Evolutionary conservation across 345 rosid species (phyloP).

Genomic region (Garcia nutans): DNA sequence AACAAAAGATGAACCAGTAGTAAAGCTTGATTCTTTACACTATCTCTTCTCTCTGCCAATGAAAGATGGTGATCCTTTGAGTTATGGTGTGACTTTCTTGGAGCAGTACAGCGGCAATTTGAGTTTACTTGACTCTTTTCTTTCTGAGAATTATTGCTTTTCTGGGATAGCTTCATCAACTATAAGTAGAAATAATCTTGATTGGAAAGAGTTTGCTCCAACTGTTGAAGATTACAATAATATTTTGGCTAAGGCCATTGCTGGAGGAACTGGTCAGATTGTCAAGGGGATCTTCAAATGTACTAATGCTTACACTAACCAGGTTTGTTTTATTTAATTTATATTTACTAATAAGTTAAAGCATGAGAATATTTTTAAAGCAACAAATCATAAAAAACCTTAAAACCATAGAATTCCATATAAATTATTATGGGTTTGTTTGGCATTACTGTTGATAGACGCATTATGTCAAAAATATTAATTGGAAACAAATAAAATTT

Average conservation of each 20-base stretch:
- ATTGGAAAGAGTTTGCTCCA: slow-evolving; percentile 89
- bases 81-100: slow-evolving; percentile 75
- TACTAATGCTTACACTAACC: slow-evolving; percentile 75
- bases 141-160: slow-evolving; percentile 67
- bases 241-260: slow-evolving; percentile 77
- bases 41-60: slow-evolving; percentile 82
- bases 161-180: slow-evolving; percentile 36
- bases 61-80: slow-evolving; percentile 68
- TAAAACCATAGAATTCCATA: too few species aligned
- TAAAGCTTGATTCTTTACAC: slow-evolving; percentile 65
- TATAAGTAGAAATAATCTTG: slow-evolving; percentile 31
- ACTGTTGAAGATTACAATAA: slow-evolving; percentile 69
- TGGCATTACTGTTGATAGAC: too few species aligned
- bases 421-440: too few species aligned
- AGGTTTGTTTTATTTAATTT: slow-evolving; percentile 41
- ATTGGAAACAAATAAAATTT: too few species aligned
- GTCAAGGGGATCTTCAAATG: slow-evolving; percentile 75
- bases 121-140: slow-evolving; percentile 56
- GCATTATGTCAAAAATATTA: too few species aligned
- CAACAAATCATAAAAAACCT: too few species aligned
- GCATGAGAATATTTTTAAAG: too few species aligned
- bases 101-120: slow-evolving; percentile 31
- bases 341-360: too few species aligned
- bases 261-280: slow-evolving; percentile 95
- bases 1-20: slow-evolving; percentile 88